These are phyloP conservation scores for Elaeagnus macrophylla DNA, from an alignment of 306 rosid genomes.

Conservation along the genomic window DNA sequence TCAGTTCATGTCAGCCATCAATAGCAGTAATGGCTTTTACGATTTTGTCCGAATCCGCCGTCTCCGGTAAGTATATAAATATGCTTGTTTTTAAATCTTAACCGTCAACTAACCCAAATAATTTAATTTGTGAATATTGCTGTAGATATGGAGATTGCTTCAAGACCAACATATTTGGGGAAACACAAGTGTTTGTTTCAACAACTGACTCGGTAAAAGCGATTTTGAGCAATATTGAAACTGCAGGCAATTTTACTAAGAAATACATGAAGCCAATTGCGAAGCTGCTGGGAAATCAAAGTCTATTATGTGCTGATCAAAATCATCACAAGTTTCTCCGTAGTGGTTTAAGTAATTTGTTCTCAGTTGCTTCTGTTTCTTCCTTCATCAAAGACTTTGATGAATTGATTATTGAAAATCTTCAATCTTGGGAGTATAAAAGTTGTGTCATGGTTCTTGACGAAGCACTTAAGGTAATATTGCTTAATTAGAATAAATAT, in stretches of 20 bases:
- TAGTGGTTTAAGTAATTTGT: slow-evolving; percentile 29
- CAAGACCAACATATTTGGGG: slow-evolving; percentile 63
- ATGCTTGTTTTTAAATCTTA: slow-evolving; percentile 20
- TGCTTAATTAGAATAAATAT: neutral
- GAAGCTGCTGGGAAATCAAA: slow-evolving; percentile 48
- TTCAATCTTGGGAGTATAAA: slow-evolving; percentile 40
- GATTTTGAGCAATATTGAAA: slow-evolving; percentile 42
- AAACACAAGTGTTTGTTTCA: slow-evolving; percentile 62
- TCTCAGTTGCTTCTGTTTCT: slow-evolving; percentile 37
- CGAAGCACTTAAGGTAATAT: slow-evolving; percentile 59
- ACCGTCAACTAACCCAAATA: neutral
- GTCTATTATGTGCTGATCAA: slow-evolving; percentile 55
- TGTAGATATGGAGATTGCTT: slow-evolving; percentile 69
- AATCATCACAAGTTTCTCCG: slow-evolving; percentile 66
- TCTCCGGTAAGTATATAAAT: no score
- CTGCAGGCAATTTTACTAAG: slow-evolving; percentile 53
- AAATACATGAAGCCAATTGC: slow-evolving; percentile 56
- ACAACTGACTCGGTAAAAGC: slow-evolving; percentile 49
- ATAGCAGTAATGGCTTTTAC: slow-evolving; percentile 54
- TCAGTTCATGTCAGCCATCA: slow-evolving; percentile 82
- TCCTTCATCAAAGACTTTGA: slow-evolving; percentile 45
- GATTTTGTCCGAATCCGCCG: slow-evolving; percentile 64
- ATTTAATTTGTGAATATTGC: neutral
- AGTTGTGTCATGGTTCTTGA: slow-evolving; percentile 39
- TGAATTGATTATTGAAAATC: slow-evolving; percentile 31